A percentile compares a stretch with the other conserved stretches of the same genome.
Conservation (phyloP, 805 yeast genomes). For the Candida silvicultrix region DNA sequence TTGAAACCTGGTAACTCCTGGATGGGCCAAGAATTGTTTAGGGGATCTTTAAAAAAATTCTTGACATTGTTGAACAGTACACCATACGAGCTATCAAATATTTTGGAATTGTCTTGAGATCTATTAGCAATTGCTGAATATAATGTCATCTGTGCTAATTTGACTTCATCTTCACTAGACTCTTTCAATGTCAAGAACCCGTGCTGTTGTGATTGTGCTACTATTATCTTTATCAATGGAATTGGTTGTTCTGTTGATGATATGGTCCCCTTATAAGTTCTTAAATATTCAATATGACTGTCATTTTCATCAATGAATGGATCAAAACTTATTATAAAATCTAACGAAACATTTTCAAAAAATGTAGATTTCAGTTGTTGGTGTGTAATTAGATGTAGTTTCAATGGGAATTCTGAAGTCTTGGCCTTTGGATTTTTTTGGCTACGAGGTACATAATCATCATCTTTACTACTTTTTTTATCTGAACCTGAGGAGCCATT, state of each 20-base stretch:
- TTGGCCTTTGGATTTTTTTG: conserved; percentile 6
- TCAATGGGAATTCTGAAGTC: conserved; percentile 14
- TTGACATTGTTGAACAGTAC: conserved; percentile 3
- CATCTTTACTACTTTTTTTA: conserved; percentile 19
- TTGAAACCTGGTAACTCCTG: conserved; percentile 10
- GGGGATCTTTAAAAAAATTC: conserved; percentile 9
- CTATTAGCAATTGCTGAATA: conserved; percentile 19
- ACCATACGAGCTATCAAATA: conserved; percentile 17
- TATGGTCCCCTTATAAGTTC: conserved; percentile 13
- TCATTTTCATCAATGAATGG: conserved; percentile 28
- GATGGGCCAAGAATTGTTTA: conserved; percentile 3
- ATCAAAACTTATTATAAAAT: conserved; percentile 45
- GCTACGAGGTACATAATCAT: conserved; percentile 14
- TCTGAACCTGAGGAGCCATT: conserved; percentile 21
- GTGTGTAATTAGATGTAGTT: conserved; percentile 38
- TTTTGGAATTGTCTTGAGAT: conserved; percentile 2
- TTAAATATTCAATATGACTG: conserved; percentile 23
- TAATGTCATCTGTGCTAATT: conserved; percentile 19
- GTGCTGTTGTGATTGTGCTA: conserved; percentile 41
- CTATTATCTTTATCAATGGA: conserved; percentile 42
- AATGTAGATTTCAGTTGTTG: conserved; percentile 33
- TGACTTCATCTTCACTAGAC: conserved; percentile 15
- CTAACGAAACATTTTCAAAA: conserved; percentile 29
- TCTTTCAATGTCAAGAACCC: conserved; percentile 15
- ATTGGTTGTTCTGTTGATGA: conserved; percentile 15